Evolutionary conservation across 306 rosid species (phyloP), one percentile per base, ranked within the genome.

Genomic region (Gastrolobium bilobum): DNA sequence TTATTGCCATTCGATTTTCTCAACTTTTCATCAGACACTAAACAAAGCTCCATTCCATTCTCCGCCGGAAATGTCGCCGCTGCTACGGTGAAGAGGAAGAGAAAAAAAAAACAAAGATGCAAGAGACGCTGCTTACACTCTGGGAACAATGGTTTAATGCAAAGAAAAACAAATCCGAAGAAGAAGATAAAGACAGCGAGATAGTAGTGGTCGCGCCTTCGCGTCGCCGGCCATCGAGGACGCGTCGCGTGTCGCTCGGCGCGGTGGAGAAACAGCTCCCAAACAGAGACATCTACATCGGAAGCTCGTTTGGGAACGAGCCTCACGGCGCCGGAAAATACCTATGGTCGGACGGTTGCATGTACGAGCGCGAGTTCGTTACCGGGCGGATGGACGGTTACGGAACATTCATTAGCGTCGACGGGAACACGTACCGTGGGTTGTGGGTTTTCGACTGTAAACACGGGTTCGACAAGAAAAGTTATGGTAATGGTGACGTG

Each of bases 311-410:
- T 60, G 73, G 77, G 26, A 78, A 78, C 34, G 61, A 57, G 2
- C 86, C 86, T 2, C 80, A 83, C 67, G 86, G 86, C 14, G 26
- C 26, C 0, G 83, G 83, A 9, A 83, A 66, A 31, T 83, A 83
- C 15, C 60, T 78, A 6, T 83, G 86, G 86, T 67, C 83, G 0
- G 83, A 83, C 56, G 86, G 86, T 4, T 20, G 26, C 26, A 1
- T 20, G 26, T 20, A 20, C 26, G 26, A 20, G 26, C 73, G 86
- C 1, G 83, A 83, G 61, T 78, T 83, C 68, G 68, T 51, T 83
- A 80, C 80, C 7, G 26, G 26, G 0, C 26, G 26, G 26, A 20
- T 20, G 26, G 26, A 20, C 26, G 26, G 26, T 0, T 20, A 20
- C 26, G 1, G 26, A 20, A 20, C 26, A 20, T 20, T 20, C 26